phyloP scores from a whole-genome alignment of 331 rosid genomes.

The Quercus lobata region DNA sequence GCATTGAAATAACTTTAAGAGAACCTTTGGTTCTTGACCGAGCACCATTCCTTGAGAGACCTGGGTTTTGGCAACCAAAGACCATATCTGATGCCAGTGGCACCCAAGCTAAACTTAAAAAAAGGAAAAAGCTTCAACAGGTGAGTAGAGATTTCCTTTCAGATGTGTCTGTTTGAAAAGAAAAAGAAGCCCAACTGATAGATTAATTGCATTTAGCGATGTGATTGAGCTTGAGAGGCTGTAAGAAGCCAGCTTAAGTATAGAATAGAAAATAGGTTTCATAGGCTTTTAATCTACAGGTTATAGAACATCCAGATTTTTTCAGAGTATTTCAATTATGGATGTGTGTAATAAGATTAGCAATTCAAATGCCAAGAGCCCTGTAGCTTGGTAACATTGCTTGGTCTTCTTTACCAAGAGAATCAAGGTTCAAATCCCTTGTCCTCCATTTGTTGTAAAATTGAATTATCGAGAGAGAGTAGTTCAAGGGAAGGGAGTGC shows the following conservation, averaged over 20 bases:
- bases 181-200: not conserved
- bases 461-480: no score
- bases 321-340: not conserved
- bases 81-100: constrained; percentile 72
- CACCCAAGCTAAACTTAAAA: constrained; percentile 53
- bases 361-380: not conserved
- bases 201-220: not conserved
- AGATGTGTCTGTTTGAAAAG: constrained; percentile 40
- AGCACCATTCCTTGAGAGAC: constrained; percentile 63
- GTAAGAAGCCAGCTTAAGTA: not conserved
- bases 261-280: constrained; percentile 10
- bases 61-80: constrained; percentile 87
- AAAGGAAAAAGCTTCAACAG: constrained; percentile 48
- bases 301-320: not conserved
- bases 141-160: constrained; percentile 33
- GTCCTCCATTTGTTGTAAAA: no score
- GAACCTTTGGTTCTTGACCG: constrained; percentile 91
- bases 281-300: constrained; percentile 10
- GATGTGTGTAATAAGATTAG: not conserved
- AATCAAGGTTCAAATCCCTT: no score
- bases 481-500: not conserved
- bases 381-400: no score
- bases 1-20: constrained; percentile 68
- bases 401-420: no score
- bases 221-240: constrained; percentile 2